phyloP scores from a whole-genome alignment of 1,284 basidiomycete species.

The Ustilago curta region DNA sequence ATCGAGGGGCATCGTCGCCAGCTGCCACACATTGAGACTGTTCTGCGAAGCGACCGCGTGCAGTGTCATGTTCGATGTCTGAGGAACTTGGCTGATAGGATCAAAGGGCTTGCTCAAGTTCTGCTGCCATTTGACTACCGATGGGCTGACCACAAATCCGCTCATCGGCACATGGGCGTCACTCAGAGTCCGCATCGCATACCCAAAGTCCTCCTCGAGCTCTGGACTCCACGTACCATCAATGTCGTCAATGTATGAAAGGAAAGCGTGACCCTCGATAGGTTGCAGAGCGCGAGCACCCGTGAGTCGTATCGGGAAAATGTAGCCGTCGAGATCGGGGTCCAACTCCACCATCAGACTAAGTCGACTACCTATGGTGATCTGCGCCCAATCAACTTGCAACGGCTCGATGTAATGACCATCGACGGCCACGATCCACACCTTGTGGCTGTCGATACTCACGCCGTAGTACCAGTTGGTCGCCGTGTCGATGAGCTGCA shows the following conservation, averaged over 20 bases:
- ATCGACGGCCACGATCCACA: slow-evolving; percentile 53
- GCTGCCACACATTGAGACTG: slow-evolving; percentile 56
- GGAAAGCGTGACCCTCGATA: slow-evolving; percentile 49
- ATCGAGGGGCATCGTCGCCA: slow-evolving; percentile 46
- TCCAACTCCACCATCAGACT: slow-evolving; percentile 55
- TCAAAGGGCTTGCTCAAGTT: slow-evolving; percentile 37
- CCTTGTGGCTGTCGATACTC: slow-evolving; percentile 33
- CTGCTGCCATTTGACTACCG: slow-evolving; percentile 47
- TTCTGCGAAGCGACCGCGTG: slow-evolving; percentile 54
- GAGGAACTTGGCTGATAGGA: slow-evolving; percentile 25
- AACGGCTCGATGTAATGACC: slow-evolving; percentile 48
- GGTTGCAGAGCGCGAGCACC: slow-evolving; percentile 47
- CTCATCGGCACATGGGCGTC: slow-evolving; percentile 37
- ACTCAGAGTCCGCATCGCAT: slow-evolving; percentile 19
- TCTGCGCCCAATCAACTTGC: slow-evolving; percentile 43
- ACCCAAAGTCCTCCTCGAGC: slow-evolving; percentile 41
- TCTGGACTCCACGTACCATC: slow-evolving; percentile 25
- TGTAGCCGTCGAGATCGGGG: slow-evolving; percentile 13
- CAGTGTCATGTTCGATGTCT: slow-evolving; percentile 44
- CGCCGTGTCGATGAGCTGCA: slow-evolving; percentile 41
- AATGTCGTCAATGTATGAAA: slow-evolving; percentile 46
- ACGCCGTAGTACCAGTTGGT: slow-evolving; percentile 47
- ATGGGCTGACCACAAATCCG: slow-evolving; percentile 28
- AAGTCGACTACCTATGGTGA: slow-evolving; percentile 49
- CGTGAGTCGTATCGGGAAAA: slow-evolving; percentile 50